Conservation (phyloP, 108 stramenopile species). For the Conticribra weissflogii region DNA sequence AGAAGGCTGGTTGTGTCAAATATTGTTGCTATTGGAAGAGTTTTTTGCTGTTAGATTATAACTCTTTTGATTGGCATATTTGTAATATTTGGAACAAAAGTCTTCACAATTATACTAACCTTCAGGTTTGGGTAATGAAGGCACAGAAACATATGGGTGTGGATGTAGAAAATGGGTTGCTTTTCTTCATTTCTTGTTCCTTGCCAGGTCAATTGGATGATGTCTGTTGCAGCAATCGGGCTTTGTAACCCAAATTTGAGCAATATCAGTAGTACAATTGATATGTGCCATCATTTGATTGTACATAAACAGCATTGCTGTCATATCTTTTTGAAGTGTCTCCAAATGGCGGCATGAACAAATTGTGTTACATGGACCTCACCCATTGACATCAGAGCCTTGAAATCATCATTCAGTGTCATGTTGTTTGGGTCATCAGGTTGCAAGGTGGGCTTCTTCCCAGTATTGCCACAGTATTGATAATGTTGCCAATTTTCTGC, state of each 20-base stretch:
- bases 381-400: not conserved
- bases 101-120: not conserved
- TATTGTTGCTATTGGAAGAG: not conserved
- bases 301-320: not conserved
- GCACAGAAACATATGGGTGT: not conserved
- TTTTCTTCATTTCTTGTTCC: not conserved
- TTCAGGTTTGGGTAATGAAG: not conserved
- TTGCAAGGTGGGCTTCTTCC: not conserved
- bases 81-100: not conserved
- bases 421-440: not conserved
- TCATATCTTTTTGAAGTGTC: not conserved
- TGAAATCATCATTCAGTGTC: not conserved
- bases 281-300: not conserved
- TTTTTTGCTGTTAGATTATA: not conserved
- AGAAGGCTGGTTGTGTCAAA: not conserved
- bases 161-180: not conserved
- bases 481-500: not conserved
- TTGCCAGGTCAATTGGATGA: not conserved
- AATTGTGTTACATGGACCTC: not conserved
- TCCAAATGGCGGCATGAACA: not conserved
- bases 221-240: not conserved
- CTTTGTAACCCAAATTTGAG: not conserved
- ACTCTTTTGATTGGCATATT: not conserved
- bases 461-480: not conserved
- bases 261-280: not conserved